A percentile compares a stretch with the other conserved stretches of the same genome.
Evolutionary conservation across 768 basidiomycete genomes (phyloP).

Genomic region (Phlegmacium glaucopus): DNA sequence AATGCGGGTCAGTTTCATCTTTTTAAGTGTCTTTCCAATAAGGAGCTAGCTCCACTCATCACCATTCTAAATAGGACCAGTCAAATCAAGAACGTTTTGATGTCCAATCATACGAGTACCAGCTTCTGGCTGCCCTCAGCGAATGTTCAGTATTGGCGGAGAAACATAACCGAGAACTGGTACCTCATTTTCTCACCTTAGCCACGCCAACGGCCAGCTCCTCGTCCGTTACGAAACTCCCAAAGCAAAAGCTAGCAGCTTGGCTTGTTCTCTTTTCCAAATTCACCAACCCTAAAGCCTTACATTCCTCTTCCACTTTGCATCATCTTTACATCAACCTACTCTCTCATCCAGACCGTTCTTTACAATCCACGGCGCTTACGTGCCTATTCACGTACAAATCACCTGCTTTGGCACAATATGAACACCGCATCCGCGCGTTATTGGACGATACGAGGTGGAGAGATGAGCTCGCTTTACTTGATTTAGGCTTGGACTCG

Average conservation of each 20-base stretch:
- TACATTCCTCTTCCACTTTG: constrained; percentile 65
- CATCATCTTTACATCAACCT: constrained; percentile 65
- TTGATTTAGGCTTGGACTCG: constrained; percentile 45
- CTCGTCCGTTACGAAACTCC: constrained; percentile 36
- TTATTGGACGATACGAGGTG: constrained; percentile 85
- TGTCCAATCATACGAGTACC: constrained; percentile 69
- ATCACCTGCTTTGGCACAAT: constrained; percentile 46
- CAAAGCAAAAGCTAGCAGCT: constrained; percentile 59
- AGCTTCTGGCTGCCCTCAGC: constrained; percentile 71
- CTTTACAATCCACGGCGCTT: constrained; percentile 72
- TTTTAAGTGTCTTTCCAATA: neutral
- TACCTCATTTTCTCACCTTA: constrained; percentile 76
- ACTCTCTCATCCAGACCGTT: constrained; percentile 80
- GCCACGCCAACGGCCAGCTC: constrained; percentile 20
- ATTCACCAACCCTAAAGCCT: constrained; percentile 89
- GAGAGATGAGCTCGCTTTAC: constrained; percentile 77
- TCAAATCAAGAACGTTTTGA: constrained; percentile 60
- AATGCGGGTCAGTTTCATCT: constrained; percentile 27
- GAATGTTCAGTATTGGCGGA: constrained; percentile 72
- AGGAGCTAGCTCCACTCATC: neutral
- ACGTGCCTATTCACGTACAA: constrained; percentile 84
- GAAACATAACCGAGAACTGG: constrained; percentile 81
- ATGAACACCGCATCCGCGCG: constrained; percentile 62
- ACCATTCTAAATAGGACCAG: constrained; percentile 25
- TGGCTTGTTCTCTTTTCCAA: constrained; percentile 90